Evolutionary conservation across 768 basidiomycete genomes (phyloP), one percentile per base, ranked within the genome.

Genomic region (Boletus sp.): DNA sequence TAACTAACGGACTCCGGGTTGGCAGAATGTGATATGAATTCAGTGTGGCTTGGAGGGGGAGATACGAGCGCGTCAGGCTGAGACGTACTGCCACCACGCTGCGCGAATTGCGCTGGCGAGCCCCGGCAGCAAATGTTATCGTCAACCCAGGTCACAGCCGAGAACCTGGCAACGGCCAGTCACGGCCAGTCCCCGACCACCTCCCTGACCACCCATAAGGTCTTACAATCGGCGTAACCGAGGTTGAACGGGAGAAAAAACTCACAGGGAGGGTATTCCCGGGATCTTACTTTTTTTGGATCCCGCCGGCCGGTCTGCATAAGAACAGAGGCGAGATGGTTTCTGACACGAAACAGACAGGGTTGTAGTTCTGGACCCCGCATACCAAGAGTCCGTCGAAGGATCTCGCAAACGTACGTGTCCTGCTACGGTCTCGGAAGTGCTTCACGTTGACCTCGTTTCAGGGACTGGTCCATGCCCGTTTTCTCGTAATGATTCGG

Each of bases 401-500:
- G 48, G 56, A 45, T 40, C 18, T 55, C 50, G 28, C 37, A 18
- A 55, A 45, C 40, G 50, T 58, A 55, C 58, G 58, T 64, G 36
- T 37, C 54, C 24, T 50, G 39, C 35, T 41, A 32, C 46, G 41
- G 33, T 57, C 55, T 59, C 46, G 48, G 53, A 57, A 51, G 11
- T 52, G n/a, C 39, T 50, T 58, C 58, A 53, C 60, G 57, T 57
- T 59, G 56, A 46, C 64, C 67, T 64, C 58, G 64, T 61, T 67
- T 64, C 67, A 70, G 66, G 66, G 65, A 63, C 64, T 50, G 33
- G 18, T 49, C 40, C 63, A 56, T 62, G 60, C 55, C 59, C 59
- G 50, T 51, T 68, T 63, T 72, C 58, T 73, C 72, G 71, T 72
- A 72, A 72, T 66, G 62, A 54, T 67, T 70, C 67, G 63, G 71